Base-by-base conservation (phyloP, 495 filamentous ascomycete genomes). In the Penicillium ochrochloron region DNA sequence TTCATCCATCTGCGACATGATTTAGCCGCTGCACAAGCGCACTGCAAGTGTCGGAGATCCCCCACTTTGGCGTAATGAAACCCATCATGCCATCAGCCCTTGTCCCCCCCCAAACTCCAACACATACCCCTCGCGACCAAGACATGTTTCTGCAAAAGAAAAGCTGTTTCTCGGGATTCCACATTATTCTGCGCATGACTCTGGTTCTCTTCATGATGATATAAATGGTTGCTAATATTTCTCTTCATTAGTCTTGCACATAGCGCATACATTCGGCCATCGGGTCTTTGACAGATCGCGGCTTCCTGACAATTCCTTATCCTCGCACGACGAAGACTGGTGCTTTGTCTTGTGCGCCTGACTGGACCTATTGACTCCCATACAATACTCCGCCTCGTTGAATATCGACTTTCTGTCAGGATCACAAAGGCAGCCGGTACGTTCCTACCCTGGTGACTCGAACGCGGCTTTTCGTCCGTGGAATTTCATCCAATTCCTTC, bases 1-100 rank as follows among this genome's bases (percentile, higher is more conserved):
- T n/a, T 19, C 52, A 35, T 5, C n/a, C 54, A 29, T 39, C 54
- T 6, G 23, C 37, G 34, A 35, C 12, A n/a, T 19, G 17, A 58
- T 42, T 14, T 19, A 34, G 57, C 51, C 27, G n/a, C 59, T 60
- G 41, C 31, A 31, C 12, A 15, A 29, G 56, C 62, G 39, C 39
- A 57, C 60, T 14, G 59, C 31, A 59, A 37, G 42, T 34, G 39
- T 48, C n/a, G 23, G 37, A 56, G 57, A 53, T 57, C 25, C 42
- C 65, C 63, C 70, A 59, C 65, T 66, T 68, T 60, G 23, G 52
- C 57, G 46, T 35, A 31, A 64, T 60, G 68, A 62, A 56, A 46
- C 70, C 65, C 68, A 44, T 70, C 68, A 73, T 73, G 65, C 68
- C 68, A 70, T 59, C 33, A 48, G 12, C 44, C 44, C 44, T 48